Percentiles rank a stretch among this genome's conserved stretches.
Evolutionary conservation across 257 asterid genomes (phyloP).

Genomic region (Phtheirospermum japonicum): DNA sequence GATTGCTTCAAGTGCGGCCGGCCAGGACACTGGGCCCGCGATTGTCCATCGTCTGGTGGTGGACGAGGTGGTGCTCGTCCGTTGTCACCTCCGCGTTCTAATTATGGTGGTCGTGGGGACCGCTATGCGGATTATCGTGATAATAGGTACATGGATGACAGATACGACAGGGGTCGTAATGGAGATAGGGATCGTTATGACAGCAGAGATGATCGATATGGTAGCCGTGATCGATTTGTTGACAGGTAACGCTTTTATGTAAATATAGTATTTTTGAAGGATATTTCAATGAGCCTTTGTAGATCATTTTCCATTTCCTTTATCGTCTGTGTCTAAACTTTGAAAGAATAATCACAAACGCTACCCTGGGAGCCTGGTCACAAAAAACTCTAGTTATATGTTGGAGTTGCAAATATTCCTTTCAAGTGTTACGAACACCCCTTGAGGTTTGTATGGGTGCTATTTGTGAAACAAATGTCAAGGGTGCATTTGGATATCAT

Average conservation of each 20-base stretch:
- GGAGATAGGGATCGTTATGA: constrained; percentile 81
- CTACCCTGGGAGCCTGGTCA: background rate
- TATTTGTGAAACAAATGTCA: too few species aligned
- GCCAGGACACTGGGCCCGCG: constrained; percentile 98
- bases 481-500: too few species aligned
- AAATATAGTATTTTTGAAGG: background rate
- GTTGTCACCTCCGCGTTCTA: constrained; percentile 71
- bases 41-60: constrained; percentile 81
- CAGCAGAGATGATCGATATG: constrained; percentile 69
- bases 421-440: background rate
- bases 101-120: constrained; percentile 84
- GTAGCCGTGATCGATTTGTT: constrained; percentile 63
- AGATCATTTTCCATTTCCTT: background rate
- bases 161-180: constrained; percentile 69
- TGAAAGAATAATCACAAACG: background rate
- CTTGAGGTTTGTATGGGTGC: constrained; percentile 12
- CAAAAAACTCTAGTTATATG: background rate
- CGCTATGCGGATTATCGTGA: constrained; percentile 80
- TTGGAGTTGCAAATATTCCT: background rate
- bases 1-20: constrained; percentile 98
- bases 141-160: constrained; percentile 60
- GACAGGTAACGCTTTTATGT: constrained; percentile 52
- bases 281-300: background rate
- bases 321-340: background rate
- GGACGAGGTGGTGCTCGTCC: constrained; percentile 63